Evolutionary conservation across 2,329 filamentous ascomycete genomes (phyloP).

Genomic region (Aspergillus carbonarius): DNA sequence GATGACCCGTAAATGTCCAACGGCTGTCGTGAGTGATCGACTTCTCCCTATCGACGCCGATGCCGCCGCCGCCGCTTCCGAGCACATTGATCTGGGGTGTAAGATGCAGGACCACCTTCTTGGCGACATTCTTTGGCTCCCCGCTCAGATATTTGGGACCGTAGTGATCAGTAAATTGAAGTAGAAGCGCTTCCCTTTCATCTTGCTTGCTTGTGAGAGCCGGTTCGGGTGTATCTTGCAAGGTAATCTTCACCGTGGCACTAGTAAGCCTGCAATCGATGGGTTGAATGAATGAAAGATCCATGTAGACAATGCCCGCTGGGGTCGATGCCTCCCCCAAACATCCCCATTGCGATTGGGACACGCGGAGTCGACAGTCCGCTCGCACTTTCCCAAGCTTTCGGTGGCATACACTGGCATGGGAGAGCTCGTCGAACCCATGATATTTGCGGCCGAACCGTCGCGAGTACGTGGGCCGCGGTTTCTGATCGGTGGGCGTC

Average conservation of each 20-base stretch:
- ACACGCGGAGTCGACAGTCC: slow-evolving; percentile 14
- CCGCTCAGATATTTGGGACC: slow-evolving; percentile 20
- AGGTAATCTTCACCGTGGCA: not conserved
- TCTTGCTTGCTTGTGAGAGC: too few relatives aligned
- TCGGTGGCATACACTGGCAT: slow-evolving; percentile 11
- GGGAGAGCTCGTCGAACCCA: slow-evolving; percentile 8
- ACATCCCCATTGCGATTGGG: slow-evolving; percentile 15
- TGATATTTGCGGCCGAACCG: slow-evolving; percentile 7
- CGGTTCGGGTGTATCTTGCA: slow-evolving; percentile 1
- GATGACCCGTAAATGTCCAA: slow-evolving; percentile 16
- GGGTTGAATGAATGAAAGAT: not conserved
- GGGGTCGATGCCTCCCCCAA: not conserved
- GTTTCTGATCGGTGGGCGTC: not conserved
- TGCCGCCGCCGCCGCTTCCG: slow-evolving; percentile 15
- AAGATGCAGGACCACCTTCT: slow-evolving; percentile 11
- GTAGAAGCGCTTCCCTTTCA: too few relatives aligned
- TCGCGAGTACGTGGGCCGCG: not conserved
- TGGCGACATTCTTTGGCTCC: slow-evolving; percentile 9
- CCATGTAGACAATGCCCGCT: slow-evolving; percentile 1
- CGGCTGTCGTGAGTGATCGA: slow-evolving; percentile 4
- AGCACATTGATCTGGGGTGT: slow-evolving; percentile 16
- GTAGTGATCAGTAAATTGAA: slow-evolving; percentile 18
- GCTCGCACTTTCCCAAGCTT: slow-evolving; percentile 12
- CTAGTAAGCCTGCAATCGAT: not conserved
- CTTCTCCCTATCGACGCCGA: slow-evolving; percentile 14